Base-by-base conservation (phyloP, 2,329 filamentous ascomycete species). In the Ophiostoma piceae region DNA sequence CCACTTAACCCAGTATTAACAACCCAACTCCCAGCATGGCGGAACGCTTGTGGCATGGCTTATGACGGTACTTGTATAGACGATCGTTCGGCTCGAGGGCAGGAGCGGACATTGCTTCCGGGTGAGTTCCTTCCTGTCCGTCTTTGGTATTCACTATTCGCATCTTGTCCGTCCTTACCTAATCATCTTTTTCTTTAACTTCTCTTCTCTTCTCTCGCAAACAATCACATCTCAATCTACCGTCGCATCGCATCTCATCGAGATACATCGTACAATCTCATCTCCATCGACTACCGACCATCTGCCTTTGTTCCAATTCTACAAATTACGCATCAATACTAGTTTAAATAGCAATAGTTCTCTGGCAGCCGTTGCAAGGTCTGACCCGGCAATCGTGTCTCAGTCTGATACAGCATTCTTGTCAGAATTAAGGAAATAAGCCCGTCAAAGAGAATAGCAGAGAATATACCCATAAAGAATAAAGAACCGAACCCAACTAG, bases 341-440 rank as follows among this genome's bases (percentile, higher is more conserved):
- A 51, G 47, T 22, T 41, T 14, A 41, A 12, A 12, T 57, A 57
- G 51, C 51, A 12, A 12, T 57, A 57, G 51, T 22, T n/a, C 43
- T 47, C 19, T 14, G 51, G 51, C 22, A 57, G 51, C 51, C 51
- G 51, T 57, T 57, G 51, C 51, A 57, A 57, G 51, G 51, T 57
- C 22, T n/a, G n/a, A 54, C 51, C n/a, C 51, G 51, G 51, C 51
- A 57, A 57, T 26, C 9, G 22, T 57, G 51, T 57, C 51, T 57
- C 51, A 57, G 51, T 57, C 51, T 57, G 51, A 57, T 9, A 57
- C 51, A 57, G 22, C n/a, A 14, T 4, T 12, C 4, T 12, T 9
- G n/a, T 9, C 19, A 54, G 47, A 51, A 22, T 29, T 29, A 35
- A 35, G 35, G 35, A 35, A 35, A 35, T 35, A 35, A 35, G 35